A percentile compares a stretch with the other conserved stretches of the same genome.
Evolutionary conservation across 2,329 filamentous ascomycete genomes (phyloP).

Genomic region (Exophiala spinifera): DNA sequence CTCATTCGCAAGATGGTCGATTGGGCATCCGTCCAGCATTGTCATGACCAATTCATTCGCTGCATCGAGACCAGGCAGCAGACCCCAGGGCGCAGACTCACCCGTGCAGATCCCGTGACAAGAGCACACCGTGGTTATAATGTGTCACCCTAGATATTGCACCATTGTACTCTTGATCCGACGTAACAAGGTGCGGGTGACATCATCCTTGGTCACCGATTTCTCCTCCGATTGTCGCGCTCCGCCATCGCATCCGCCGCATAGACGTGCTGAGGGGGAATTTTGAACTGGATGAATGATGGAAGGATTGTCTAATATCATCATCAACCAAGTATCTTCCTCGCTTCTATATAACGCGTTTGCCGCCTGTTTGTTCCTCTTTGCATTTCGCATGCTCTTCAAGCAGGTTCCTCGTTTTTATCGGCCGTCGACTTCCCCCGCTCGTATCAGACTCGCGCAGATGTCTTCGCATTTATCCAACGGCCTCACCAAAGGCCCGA

Average conservation of each 20-base stretch:
- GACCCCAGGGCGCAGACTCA: neutral
- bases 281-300: neutral
- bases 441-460: conserved; percentile 40
- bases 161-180: neutral
- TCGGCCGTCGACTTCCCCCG: conserved; percentile 4
- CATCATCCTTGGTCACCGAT: neutral
- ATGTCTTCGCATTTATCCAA: conserved; percentile 44
- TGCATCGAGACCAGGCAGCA: neutral
- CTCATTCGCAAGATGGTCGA: neutral
- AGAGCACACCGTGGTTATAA: neutral
- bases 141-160: neutral
- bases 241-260: neutral
- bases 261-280: neutral
- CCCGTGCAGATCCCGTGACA: no score
- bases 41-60: no score
- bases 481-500: conserved; percentile 8
- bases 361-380: conserved; percentile 1
- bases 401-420: conserved; percentile 10
- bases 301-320: neutral
- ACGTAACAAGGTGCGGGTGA: neutral
- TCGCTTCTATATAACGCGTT: conserved; percentile 1
- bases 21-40: neutral
- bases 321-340: neutral
- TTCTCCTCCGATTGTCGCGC: neutral
- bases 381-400: conserved; percentile 21